These are phyloP conservation scores for Ustilago loliicola DNA, from an alignment of 1,284 basidiomycete species.

Conservation along the genomic window DNA sequence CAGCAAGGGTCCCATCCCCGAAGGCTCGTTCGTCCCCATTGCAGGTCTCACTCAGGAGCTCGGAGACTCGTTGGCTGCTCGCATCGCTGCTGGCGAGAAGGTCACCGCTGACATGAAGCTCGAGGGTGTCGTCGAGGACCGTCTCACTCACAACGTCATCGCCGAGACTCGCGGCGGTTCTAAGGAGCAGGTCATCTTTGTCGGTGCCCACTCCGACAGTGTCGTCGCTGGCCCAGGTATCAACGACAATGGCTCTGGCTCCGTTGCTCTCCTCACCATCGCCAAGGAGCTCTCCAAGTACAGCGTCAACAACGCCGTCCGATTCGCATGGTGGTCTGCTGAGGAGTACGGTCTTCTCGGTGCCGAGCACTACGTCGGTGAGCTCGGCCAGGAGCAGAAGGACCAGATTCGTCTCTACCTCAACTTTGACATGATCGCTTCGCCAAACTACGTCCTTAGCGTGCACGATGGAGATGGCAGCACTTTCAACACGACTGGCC, in stretches of 20 bases:
- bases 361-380: slow-evolving; percentile 36
- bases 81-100: slow-evolving; percentile 31
- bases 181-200: slow-evolving; percentile 38
- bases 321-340: slow-evolving; percentile 48
- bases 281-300: slow-evolving; percentile 41
- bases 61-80: slow-evolving; percentile 14
- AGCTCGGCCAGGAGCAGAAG: slow-evolving; percentile 24
- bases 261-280: slow-evolving; percentile 39
- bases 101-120: slow-evolving; percentile 33
- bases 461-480: slow-evolving; percentile 44
- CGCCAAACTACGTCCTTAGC: slow-evolving; percentile 43
- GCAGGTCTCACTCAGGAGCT: slow-evolving; percentile 27
- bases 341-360: slow-evolving; percentile 49
- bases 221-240: slow-evolving; percentile 43
- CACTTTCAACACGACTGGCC: slow-evolving; percentile 34
- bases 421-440: slow-evolving; percentile 54
- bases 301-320: slow-evolving; percentile 37
- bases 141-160: slow-evolving; percentile 43
- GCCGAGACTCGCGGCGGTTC: slow-evolving; percentile 34
- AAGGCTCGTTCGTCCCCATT: slow-evolving; percentile 43
- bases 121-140: slow-evolving; percentile 38
- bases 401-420: slow-evolving; percentile 41
- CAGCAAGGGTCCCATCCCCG: slow-evolving; percentile 14
- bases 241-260: slow-evolving; percentile 52
- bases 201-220: slow-evolving; percentile 46